Conservation (phyloP, 768 basidiomycete genomes). For the Tricholoma matsutake region DNA sequence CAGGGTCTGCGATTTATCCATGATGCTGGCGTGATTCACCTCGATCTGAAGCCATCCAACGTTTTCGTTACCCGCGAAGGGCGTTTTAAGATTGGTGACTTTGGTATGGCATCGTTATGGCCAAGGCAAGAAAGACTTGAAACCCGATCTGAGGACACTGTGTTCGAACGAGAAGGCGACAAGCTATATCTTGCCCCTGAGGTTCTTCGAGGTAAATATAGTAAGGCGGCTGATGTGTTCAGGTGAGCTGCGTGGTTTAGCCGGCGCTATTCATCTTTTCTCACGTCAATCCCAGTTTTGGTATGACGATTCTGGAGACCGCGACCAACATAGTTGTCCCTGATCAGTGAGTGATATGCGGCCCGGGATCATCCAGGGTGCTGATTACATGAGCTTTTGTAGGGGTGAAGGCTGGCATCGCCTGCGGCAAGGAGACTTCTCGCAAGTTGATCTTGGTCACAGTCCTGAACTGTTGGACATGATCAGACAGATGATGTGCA, state of each 20-base stretch:
- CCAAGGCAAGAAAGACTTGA: slow-evolving; percentile 49
- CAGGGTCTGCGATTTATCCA: slow-evolving; percentile 91
- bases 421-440: slow-evolving; percentile 87
- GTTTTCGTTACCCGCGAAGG: slow-evolving; percentile 88
- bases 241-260: slow-evolving; percentile 60
- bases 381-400: slow-evolving; percentile 26
- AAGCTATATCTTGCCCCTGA: slow-evolving; percentile 97
- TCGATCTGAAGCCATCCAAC: slow-evolving; percentile 97
- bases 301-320: slow-evolving; percentile 93
- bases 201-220: slow-evolving; percentile 87
- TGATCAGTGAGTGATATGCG: slow-evolving; percentile 71
- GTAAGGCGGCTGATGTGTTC: slow-evolving; percentile 95
- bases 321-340: slow-evolving; percentile 96
- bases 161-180: slow-evolving; percentile 95
- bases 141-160: slow-evolving; percentile 31
- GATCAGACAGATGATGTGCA: slow-evolving; percentile 76
- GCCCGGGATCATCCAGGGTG: slow-evolving; percentile 16
- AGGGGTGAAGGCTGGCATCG: slow-evolving; percentile 96
- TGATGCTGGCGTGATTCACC: slow-evolving; percentile 82
- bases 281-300: slow-evolving; percentile 67
- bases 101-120: slow-evolving; percentile 97
- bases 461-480: slow-evolving; percentile 66
- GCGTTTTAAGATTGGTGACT: slow-evolving; percentile 94
- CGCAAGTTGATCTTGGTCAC: slow-evolving; percentile 69
- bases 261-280: slow-evolving; percentile 27